A percentile compares a stretch with the other conserved stretches of the same genome.
phyloP scores from a whole-genome alignment of 768 basidiomycete species.

The Dentipellis sp. region DNA sequence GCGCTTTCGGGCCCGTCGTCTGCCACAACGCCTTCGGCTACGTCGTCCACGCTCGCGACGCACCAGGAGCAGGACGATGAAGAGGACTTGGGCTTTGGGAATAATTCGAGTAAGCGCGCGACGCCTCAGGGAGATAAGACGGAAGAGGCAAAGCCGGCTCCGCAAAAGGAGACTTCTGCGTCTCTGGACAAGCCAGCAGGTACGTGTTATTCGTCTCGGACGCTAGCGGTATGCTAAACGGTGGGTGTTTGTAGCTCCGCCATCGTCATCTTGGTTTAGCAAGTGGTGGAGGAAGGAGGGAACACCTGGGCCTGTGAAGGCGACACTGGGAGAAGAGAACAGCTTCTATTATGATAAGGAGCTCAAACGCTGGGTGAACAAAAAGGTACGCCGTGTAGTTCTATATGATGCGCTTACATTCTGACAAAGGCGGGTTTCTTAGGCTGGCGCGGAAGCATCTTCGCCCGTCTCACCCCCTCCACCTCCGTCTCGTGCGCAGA shows the following conservation, averaged over 20 bases:
- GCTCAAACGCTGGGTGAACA: slow-evolving; percentile 94
- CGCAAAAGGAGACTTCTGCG: slow-evolving; percentile 4
- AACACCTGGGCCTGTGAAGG: slow-evolving; percentile 67
- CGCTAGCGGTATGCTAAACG: not conserved
- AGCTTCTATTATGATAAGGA: slow-evolving; percentile 92
- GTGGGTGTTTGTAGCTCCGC: slow-evolving; percentile 3
- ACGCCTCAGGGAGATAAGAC: slow-evolving; percentile 21
- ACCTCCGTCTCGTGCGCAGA: slow-evolving; percentile 80
- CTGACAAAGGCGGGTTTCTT: not conserved
- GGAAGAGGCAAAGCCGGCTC: slow-evolving; percentile 17
- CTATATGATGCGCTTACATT: not conserved
- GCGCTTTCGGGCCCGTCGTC: slow-evolving; percentile 28
- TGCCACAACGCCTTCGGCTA: slow-evolving; percentile 8
- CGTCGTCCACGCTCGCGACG: slow-evolving; percentile 10
- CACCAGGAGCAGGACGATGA: slow-evolving; percentile 49
- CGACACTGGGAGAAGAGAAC: slow-evolving; percentile 87
- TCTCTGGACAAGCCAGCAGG: slow-evolving; percentile 20
- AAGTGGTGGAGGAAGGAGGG: slow-evolving; percentile 71
- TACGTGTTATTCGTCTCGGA: not conserved
- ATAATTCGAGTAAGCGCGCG: slow-evolving; percentile 38
- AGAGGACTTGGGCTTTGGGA: slow-evolving; percentile 90
- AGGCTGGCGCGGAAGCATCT: slow-evolving; percentile 50
- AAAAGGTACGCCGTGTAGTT: slow-evolving; percentile 47
- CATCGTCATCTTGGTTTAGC: slow-evolving; percentile 58
- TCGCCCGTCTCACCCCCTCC: slow-evolving; percentile 51